Base-by-base conservation (phyloP, 2,329 filamentous ascomycete species). In the Fusarium tupiense region DNA sequence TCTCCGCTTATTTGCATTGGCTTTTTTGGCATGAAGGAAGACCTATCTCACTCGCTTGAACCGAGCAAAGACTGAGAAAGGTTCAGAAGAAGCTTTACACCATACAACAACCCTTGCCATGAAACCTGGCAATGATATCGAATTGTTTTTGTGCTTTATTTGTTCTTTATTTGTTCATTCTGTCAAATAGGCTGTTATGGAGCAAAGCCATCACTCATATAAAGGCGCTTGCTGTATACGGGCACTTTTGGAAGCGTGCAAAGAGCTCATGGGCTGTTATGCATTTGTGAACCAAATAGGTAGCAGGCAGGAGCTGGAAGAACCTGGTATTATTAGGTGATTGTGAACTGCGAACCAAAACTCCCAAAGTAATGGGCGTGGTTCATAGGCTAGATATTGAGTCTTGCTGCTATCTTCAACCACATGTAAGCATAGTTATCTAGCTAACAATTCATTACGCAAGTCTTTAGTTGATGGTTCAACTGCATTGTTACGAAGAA, bases 1-100 rank as follows among this genome's bases (percentile, higher is more conserved):
- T 79, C 62, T 73, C 66, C 76, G 80, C 68, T 80, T 83, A 82
- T 46, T 44, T 79, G 81, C 81, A 83, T 83, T 33, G 26, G 6
- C 24, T 37, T 53, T 37, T 20, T 26, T 24, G n/a, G n/a, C 19
- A 8, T n/a, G n/a, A 20, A 58, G 43, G 37, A 20, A 53, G 26
- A 29, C 46, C 47, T 38, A 22, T 31, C 49, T 56, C 47, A 20
- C 35, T 61, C 20, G 35, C 31, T 31, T 50, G 33, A 50, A 57
- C 26, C 7, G 20, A 31, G 17, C 38, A 57, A 22, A 57, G 17
- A 29, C 10, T 44, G 12, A 43, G 38, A 43, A 44, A 22, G 38
- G 22, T 33, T 31, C 22, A 31, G 26, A 44, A 19, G 37, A 38
- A 31, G 44, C 38, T 24, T 44, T 33, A 57, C 16, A 22, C 10